Percentiles rank a stretch among this genome's conserved stretches.
phyloP scores from a whole-genome alignment of 768 basidiomycete species.

The Rhodotorula sphaerocarpa region DNA sequence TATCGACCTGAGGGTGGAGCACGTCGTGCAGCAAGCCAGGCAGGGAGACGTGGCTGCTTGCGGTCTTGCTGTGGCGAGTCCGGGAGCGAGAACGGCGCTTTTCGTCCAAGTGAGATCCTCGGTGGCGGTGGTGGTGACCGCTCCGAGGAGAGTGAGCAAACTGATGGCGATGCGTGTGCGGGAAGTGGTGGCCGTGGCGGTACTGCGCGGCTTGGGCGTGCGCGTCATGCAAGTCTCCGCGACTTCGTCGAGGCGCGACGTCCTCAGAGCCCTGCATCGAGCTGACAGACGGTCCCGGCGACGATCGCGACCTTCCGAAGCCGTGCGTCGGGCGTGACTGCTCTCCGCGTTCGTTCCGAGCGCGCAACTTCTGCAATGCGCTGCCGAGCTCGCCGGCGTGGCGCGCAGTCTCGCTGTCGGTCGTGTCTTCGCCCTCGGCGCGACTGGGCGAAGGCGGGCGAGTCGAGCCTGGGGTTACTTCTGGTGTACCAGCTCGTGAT shows the following conservation, averaged over 20 bases:
- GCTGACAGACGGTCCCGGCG: not conserved
- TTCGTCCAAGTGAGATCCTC: not conserved
- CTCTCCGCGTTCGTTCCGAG: too few species aligned
- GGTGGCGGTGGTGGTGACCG: not conserved
- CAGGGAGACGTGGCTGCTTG: constrained; percentile 15
- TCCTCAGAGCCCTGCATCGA: not conserved
- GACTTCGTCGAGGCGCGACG: not conserved
- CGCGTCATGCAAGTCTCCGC: not conserved
- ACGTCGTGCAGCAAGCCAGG: constrained; percentile 30
- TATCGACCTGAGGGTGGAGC: constrained; percentile 26
- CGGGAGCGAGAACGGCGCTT: constrained; percentile 4
- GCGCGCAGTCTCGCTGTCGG: too few species aligned
- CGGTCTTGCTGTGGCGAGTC: constrained; percentile 2
- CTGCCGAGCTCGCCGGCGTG: too few species aligned
- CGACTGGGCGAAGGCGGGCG: constrained; percentile 16
- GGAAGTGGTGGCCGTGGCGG: not conserved
- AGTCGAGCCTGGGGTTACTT: constrained; percentile 7
- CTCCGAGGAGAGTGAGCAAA: not conserved
- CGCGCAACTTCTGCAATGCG: too few species aligned
- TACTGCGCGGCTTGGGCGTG: not conserved
- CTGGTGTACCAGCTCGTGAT: constrained; percentile 15
- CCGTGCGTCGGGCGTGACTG: not conserved
- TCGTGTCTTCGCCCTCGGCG: not conserved
- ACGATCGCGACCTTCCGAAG: not conserved
- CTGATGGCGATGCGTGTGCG: not conserved